Conservation (phyloP, 768 basidiomycete species). For the Trametes cingulata region DNA sequence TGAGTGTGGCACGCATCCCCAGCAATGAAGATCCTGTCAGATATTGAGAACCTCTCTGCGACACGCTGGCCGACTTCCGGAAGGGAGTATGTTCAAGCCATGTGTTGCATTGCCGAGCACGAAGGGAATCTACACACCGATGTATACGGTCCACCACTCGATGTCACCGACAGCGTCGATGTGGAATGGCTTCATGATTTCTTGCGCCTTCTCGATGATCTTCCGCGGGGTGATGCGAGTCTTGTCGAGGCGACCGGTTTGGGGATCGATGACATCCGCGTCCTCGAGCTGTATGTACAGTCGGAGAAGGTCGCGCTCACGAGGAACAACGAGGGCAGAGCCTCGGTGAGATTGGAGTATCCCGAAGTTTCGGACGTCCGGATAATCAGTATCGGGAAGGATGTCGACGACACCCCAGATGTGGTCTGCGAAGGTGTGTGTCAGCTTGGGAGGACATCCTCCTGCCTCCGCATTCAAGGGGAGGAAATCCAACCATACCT, state of each 20-base stretch:
- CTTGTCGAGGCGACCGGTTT: slow-evolving; percentile 56
- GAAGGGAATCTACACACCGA: slow-evolving; percentile 36
- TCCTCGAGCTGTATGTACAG: slow-evolving; percentile 67
- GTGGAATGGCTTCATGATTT: slow-evolving; percentile 38
- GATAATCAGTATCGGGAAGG: slow-evolving; percentile 71
- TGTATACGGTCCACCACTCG: slow-evolving; percentile 54
- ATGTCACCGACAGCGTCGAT: slow-evolving; percentile 34
- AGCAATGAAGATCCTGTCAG: slow-evolving; percentile 55
- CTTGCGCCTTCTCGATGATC: slow-evolving; percentile 49
- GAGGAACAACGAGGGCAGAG: slow-evolving; percentile 73
- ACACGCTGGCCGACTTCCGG: slow-evolving; percentile 55
- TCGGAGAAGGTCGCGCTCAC: slow-evolving; percentile 67
- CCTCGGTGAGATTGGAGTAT: slow-evolving; percentile 71
- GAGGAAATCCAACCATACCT: no score
- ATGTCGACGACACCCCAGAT: slow-evolving; percentile 51
- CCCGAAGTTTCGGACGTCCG: slow-evolving; percentile 67
- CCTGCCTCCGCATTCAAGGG: no score
- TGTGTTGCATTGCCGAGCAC: slow-evolving; percentile 7
- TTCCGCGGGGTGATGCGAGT: slow-evolving; percentile 48
- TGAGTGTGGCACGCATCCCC: slow-evolving; percentile 56
- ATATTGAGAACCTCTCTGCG: slow-evolving; percentile 48
- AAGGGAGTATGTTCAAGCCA: no score
- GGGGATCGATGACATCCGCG: slow-evolving; percentile 44
- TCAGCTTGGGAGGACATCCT: no score
- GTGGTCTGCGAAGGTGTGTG: slow-evolving; percentile 35